Evolutionary conservation across 2,329 filamentous ascomycete species (phyloP), one percentile per base, ranked within the genome.

Genomic region (Diaporthe longicolla): DNA sequence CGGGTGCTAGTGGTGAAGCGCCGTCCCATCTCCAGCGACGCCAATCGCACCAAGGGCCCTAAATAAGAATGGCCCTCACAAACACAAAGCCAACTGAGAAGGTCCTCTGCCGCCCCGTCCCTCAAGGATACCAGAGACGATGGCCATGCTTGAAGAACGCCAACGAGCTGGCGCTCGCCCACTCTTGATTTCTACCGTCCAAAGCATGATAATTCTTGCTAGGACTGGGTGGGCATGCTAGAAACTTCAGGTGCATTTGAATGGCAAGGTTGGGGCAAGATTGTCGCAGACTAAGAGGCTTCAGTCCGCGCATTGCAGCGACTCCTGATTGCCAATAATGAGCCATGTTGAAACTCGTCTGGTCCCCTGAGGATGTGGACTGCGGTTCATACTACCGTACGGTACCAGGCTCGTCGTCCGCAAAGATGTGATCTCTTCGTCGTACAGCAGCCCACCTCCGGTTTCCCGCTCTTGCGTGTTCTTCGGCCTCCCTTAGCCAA

Each of bases 401-500:
- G 10, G 29, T 21, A 29, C 52, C 63, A 24, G 29, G 15, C 21
- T 65, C 61, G 11, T 50, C 61, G 29, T 52, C 61, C 13, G 63
- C 63, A n/a, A 66, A 66, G 52, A 89, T 85, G 8, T 80, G 80
- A 73, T 89, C 84, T 80, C 89, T 89, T 43, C 83, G 82, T 45
- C 77, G 79, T 3, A 90, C 88, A 6, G 88, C 84, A 2, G 81
- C 77, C 88, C 89, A 90, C 0, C 71, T 40, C n/a, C 79, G 78
- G 2, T 85, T 77, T 0, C 76, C 79, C 0, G 73, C 69, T 10
- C 76, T 77, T 0, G 87, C 85, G 32, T 84, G 84, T 3, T 75
- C 61, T 63, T 87, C 81, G 0, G 89, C 88, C 76, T 89, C 84
- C 4, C 78, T 77, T 7, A 92, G 82, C 90, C 89, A 91, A 70